phyloP scores from a whole-genome alignment of 2,329 filamentous ascomycete species.

The Alternaria rosae region DNA sequence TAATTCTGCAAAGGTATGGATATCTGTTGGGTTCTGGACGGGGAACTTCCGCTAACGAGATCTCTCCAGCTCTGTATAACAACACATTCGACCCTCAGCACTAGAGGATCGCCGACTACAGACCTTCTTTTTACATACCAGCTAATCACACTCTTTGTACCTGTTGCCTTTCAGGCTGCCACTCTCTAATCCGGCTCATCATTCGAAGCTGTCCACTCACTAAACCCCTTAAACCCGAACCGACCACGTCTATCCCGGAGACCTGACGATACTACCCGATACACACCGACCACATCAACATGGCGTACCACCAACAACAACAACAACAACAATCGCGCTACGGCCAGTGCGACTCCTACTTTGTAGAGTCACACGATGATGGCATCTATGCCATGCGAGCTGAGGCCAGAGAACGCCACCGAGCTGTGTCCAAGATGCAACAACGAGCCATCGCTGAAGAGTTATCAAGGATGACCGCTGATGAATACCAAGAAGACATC shows the following conservation, averaged over 20 bases:
- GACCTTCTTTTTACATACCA: conserved; percentile 57
- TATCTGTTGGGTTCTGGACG: conserved; percentile 13
- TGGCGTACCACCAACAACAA: conserved; percentile 63
- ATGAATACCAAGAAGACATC: conserved; percentile 94
- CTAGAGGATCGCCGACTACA: conserved; percentile 41
- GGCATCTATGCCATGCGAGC: conserved; percentile 64
- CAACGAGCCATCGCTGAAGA: conserved; percentile 91
- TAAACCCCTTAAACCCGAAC: conserved; percentile 31
- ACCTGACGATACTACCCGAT: conserved; percentile 57
- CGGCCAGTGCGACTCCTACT: conserved; percentile 73
- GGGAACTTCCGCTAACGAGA: conserved; percentile 24
- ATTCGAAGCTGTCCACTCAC: conserved; percentile 53
- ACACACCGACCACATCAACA: conserved; percentile 54
- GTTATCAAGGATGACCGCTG: conserved; percentile 81
- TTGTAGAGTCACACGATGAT: conserved; percentile 68
- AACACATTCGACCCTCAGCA: conserved; percentile 46
- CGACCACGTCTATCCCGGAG: conserved; percentile 49
- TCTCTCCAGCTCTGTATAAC: conserved; percentile 42
- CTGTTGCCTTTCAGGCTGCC: conserved; percentile 57
- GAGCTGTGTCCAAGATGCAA: conserved; percentile 78
- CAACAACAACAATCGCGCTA: conserved; percentile 61
- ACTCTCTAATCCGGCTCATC: conserved; percentile 56
- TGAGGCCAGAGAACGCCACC: conserved; percentile 76
- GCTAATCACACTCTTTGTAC: conserved; percentile 66
- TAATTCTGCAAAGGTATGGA: conserved; percentile 59